Base-by-base conservation (phyloP, 169 alveolate species). In the Plasmodium yoelii region DNA sequence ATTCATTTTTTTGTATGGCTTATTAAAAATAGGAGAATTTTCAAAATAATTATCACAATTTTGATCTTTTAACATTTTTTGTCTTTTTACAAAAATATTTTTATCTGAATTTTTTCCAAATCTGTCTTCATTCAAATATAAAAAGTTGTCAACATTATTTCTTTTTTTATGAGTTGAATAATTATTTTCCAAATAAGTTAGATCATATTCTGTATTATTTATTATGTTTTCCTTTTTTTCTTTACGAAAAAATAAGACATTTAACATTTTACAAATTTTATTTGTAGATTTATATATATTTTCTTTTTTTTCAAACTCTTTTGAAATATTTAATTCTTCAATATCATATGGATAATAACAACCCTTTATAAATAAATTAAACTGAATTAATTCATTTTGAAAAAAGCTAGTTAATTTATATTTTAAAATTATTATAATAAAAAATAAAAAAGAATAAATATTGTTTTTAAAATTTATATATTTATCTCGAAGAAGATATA, bases 371-470 rank as follows among this genome's bases (percentile, higher is more conserved):
- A 42, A 4, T 15, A 77, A 24, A 67, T 80, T 80, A 24, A 55
- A 67, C 12, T 24, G 46, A 19, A 80, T n/a, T 18, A 68, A 67
- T 6, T 24, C 53, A 28, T 80, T 60, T 39, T 67, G 39, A 67
- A 80, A 67, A 42, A 64, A 80, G 5, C 18, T 13, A 15, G 12
- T 55, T 34, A 80, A 49, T n/a, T 65, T 22, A 67, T 46, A 60
- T 60, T 49, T 46, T 18, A 19, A 67, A 60, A 28, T 34, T 10
- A 65, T 15, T 7, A 61, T 80, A 70, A n/a, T 67, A 70, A 53
- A 80, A 22, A 80, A 80, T 47, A 80, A 1, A 26, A 67, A 68
- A 12, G 90, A 44, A 70, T 80, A 80, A 44, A 80, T 53, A 53
- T 42, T n/a, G 28, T 80, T 80, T n/a, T 7, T 26, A 67, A 65